Evolutionary conservation across 768 basidiomycete genomes (phyloP).

Genomic region (Sutorius australiensis): DNA sequence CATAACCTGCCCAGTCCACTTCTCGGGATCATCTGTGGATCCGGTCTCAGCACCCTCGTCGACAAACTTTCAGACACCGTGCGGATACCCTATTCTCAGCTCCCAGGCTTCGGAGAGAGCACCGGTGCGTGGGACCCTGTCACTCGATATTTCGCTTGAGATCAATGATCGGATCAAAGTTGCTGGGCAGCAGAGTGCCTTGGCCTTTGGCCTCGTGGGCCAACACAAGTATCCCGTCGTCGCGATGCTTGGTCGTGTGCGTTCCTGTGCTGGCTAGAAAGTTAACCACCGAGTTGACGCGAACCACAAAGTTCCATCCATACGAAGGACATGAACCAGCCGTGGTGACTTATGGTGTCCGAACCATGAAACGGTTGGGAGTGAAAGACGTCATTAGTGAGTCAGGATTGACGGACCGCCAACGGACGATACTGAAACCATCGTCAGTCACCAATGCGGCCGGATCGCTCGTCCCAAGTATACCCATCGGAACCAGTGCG

Average conservation of each 20-base stretch:
- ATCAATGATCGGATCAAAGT: conserved; percentile 41
- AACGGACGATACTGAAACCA: not conserved
- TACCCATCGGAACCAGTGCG: conserved; percentile 80
- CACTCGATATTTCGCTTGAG: not conserved
- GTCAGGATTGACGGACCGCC: conserved; percentile 23
- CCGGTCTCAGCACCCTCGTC: conserved; percentile 75
- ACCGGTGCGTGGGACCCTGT: conserved; percentile 50
- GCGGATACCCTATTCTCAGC: conserved; percentile 58
- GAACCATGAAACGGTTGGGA: conserved; percentile 75
- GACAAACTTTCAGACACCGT: conserved; percentile 53
- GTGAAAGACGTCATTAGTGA: conserved; percentile 71
- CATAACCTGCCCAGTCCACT: conserved; percentile 48
- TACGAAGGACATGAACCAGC: conserved; percentile 79
- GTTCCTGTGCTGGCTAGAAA: conserved; percentile 18
- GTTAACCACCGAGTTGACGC: conserved; percentile 2
- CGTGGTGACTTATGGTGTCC: conserved; percentile 73
- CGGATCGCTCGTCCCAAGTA: conserved; percentile 69
- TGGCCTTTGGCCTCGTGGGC: conserved; percentile 81
- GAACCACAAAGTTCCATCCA: conserved; percentile 60
- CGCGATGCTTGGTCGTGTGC: conserved; percentile 83
- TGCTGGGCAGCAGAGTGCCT: conserved; percentile 71
- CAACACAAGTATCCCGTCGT: conserved; percentile 70
- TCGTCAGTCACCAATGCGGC: conserved; percentile 81
- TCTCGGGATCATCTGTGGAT: conserved; percentile 85
- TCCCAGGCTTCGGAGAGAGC: conserved; percentile 73